Evolutionary conservation across 192 early-diverging fungal genomes (phyloP).

Genomic region (Nowakowskiella sp.): DNA sequence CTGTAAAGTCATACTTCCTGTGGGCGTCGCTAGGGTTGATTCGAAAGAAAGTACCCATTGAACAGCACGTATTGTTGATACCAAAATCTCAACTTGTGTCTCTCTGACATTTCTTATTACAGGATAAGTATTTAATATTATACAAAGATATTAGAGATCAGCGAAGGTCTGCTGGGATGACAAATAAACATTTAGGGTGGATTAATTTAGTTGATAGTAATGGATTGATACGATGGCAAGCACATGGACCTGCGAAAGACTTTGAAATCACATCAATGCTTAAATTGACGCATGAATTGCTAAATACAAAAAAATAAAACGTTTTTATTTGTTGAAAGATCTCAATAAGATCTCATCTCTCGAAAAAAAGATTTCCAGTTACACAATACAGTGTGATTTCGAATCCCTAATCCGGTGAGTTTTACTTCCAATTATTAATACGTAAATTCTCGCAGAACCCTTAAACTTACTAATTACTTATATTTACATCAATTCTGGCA

Average conservation of each 20-base stretch:
- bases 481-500: too few relatives aligned
- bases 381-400: too few relatives aligned
- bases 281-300: conserved; percentile 6
- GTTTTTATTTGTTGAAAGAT: too few relatives aligned
- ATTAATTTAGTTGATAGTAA: conserved; percentile 35
- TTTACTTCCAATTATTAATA: too few relatives aligned
- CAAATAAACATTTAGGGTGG: conserved; percentile 40
- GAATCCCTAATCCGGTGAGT: too few relatives aligned
- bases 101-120: conserved; percentile 1
- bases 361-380: too few relatives aligned
- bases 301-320: conserved; percentile 2
- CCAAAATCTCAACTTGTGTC: neutral
- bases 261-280: conserved; percentile 30
- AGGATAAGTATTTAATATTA: conserved; percentile 28
- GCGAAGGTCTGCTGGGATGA: conserved; percentile 26
- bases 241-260: conserved; percentile 36
- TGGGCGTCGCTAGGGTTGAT: conserved; percentile 20
- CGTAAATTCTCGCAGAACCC: too few relatives aligned
- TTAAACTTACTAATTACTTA: too few relatives aligned
- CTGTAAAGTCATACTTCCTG: conserved; percentile 26
- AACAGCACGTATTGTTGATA: conserved; percentile 1
- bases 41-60: conserved; percentile 19
- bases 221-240: conserved; percentile 27
- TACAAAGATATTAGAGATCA: conserved; percentile 21
- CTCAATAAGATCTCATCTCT: too few relatives aligned